phyloP scores from a whole-genome alignment of 2,329 filamentous ascomycete species.

The Acrocalymma vagum region DNA sequence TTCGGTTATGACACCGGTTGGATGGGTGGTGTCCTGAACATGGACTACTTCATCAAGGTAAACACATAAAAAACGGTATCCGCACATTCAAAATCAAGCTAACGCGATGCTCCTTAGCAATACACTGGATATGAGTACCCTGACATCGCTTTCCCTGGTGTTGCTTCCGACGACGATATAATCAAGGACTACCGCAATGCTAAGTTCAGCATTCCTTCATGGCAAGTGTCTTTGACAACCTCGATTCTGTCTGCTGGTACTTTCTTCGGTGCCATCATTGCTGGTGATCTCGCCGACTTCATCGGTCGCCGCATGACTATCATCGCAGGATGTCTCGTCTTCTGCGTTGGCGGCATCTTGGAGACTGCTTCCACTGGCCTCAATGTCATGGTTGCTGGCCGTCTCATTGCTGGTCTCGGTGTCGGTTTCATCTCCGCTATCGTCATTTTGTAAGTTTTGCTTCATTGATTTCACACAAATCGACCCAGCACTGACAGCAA shows the following conservation, averaged over 20 bases:
- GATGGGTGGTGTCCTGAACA: conserved; percentile 71
- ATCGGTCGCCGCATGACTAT: conserved; percentile 73
- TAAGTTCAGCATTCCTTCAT: conserved; percentile 37
- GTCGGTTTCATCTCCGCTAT: conserved; percentile 76
- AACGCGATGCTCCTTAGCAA: too few species aligned
- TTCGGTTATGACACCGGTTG: conserved; percentile 84
- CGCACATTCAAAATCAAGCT: too few species aligned
- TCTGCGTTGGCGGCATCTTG: conserved; percentile 62
- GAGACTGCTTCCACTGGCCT: conserved; percentile 70
- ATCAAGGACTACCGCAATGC: conserved; percentile 66
- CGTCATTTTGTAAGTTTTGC: conserved; percentile 60
- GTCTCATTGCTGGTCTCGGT: conserved; percentile 77
- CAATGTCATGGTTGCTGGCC: conserved; percentile 72
- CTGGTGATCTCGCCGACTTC: conserved; percentile 67
- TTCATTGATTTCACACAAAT: too few species aligned
- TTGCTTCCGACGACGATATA: conserved; percentile 66
- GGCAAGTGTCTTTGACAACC: conserved; percentile 67
- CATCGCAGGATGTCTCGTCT: conserved; percentile 69
- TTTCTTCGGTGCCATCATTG: conserved; percentile 74
- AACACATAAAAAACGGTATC: too few species aligned
- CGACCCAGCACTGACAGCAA: conserved; percentile 14
- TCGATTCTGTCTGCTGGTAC: conserved; percentile 81
- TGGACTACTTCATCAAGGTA: conserved; percentile 51
- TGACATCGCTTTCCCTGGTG: conserved; percentile 48
- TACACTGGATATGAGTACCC: conserved; percentile 44